Conservation (phyloP, 495 filamentous ascomycete genomes). For the Elasticomyces elasticus region DNA sequence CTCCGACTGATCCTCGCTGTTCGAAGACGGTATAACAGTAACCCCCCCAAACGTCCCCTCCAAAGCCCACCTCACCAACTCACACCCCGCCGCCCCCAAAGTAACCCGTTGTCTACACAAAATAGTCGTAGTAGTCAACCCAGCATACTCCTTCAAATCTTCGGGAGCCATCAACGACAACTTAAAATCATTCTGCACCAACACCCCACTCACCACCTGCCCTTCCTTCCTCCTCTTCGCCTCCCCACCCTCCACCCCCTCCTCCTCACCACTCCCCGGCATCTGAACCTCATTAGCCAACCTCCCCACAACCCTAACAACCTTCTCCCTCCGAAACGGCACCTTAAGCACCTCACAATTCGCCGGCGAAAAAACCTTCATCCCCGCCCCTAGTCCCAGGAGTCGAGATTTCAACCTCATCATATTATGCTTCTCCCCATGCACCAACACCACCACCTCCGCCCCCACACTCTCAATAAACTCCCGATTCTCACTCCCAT, state of each 20-base stretch:
- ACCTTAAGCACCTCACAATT: constrained; percentile 95
- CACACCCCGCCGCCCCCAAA: constrained; percentile 77
- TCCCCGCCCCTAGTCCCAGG: constrained; percentile 77
- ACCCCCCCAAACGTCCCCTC: constrained; percentile 87
- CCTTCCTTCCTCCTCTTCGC: constrained; percentile 37
- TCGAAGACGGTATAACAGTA: constrained; percentile 49
- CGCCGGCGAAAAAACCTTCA: constrained; percentile 83
- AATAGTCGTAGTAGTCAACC: constrained; percentile 85
- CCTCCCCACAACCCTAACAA: constrained; percentile 91
- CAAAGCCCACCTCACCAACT: constrained; percentile 85
- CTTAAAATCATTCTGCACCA: constrained; percentile 96
- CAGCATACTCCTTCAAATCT: constrained; percentile 89
- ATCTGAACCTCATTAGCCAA: constrained; percentile 58
- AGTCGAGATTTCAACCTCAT: constrained; percentile 90
- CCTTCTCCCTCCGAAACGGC: constrained; percentile 90
- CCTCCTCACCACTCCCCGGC: constrained; percentile 1
- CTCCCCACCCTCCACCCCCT: constrained; percentile 33
- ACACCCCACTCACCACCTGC: constrained; percentile 69
- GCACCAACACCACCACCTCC: constrained; percentile 89
- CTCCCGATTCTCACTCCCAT: constrained; percentile 86
- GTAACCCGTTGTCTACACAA: constrained; percentile 80
- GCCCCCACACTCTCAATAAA: constrained; percentile 91
- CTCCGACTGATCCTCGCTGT: constrained; percentile 32
- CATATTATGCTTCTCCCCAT: constrained; percentile 97
- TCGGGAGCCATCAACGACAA: constrained; percentile 92